Evolutionary conservation across 768 basidiomycete genomes (phyloP).

Genomic region (Asterophora lycoperdoides): DNA sequence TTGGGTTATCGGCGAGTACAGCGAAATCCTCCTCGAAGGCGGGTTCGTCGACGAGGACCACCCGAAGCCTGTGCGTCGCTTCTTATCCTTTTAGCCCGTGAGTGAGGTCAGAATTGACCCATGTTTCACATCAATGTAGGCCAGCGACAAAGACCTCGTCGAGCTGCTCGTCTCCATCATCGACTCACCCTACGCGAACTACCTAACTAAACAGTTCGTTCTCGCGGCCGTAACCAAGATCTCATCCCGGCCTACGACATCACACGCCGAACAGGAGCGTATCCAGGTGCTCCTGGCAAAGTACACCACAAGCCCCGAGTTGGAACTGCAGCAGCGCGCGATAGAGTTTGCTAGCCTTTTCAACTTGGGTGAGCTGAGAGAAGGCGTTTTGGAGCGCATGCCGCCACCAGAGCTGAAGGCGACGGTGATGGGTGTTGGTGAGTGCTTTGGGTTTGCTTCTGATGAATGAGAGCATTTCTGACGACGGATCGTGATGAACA

Average conservation of each 20-base stretch:
- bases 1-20: constrained; percentile 97
- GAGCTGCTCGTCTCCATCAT: constrained; percentile 84
- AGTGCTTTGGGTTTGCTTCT: constrained; percentile 19
- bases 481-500: constrained; percentile 24
- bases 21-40: constrained; percentile 83
- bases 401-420: constrained; percentile 97
- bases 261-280: constrained; percentile 65
- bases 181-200: constrained; percentile 92
- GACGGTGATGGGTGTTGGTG: constrained; percentile 93
- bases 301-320: constrained; percentile 83
- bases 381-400: constrained; percentile 95
- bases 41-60: constrained; percentile 76
- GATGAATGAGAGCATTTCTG: constrained; percentile 7
- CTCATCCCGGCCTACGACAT: constrained; percentile 71
- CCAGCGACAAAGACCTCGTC: constrained; percentile 76
- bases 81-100: too few relatives aligned
- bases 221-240: constrained; percentile 89
- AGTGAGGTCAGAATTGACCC: background rate
- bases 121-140: constrained; percentile 36
- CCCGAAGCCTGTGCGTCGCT: constrained; percentile 48
- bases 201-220: constrained; percentile 88
- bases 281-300: constrained; percentile 73
- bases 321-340: constrained; percentile 93
- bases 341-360: constrained; percentile 92
- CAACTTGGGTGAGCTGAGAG: constrained; percentile 65